These are phyloP conservation scores for Cercis canadensis DNA, from an alignment of 306 rosid genomes.

Conservation along the genomic window DNA sequence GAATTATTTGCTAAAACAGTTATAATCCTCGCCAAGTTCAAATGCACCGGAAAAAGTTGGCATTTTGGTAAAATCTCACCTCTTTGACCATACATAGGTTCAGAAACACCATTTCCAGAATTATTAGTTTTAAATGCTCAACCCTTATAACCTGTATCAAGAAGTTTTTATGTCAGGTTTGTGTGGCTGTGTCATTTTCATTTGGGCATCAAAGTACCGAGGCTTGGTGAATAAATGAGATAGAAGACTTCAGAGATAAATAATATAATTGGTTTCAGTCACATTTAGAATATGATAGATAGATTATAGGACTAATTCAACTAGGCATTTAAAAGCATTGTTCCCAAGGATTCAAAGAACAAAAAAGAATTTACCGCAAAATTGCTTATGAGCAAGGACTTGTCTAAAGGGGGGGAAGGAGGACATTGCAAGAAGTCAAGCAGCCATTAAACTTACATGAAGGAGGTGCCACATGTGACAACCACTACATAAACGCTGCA, in stretches of 20 bases:
- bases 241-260: slow-evolving; percentile 3
- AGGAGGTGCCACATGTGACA: slow-evolving; percentile 67
- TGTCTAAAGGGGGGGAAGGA: slow-evolving; percentile 4
- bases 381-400: slow-evolving; percentile 31
- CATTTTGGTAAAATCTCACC: neutral
- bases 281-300: slow-evolving; percentile 3
- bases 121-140: too few relatives aligned
- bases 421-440: slow-evolving; percentile 8
- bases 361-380: slow-evolving; percentile 38
- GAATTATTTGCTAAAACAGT: neutral
- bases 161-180: neutral
- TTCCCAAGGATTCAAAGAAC: slow-evolving; percentile 29
- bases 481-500: slow-evolving; percentile 74
- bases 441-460: slow-evolving; percentile 42
- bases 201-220: slow-evolving; percentile 9
- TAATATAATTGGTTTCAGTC: slow-evolving; percentile 1
- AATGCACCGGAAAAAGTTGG: neutral
- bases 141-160: neutral
- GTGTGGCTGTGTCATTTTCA: neutral
- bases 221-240: slow-evolving; percentile 4
- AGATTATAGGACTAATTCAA: slow-evolving; percentile 15
- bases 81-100: neutral
- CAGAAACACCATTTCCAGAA: slow-evolving; percentile 14
- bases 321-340: slow-evolving; percentile 30
- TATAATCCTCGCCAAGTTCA: slow-evolving; percentile 4